A percentile compares a stretch with the other conserved stretches of the same genome.
phyloP scores from a whole-genome alignment of 2,329 filamentous ascomycete species.

The Alternaria brassicae region DNA sequence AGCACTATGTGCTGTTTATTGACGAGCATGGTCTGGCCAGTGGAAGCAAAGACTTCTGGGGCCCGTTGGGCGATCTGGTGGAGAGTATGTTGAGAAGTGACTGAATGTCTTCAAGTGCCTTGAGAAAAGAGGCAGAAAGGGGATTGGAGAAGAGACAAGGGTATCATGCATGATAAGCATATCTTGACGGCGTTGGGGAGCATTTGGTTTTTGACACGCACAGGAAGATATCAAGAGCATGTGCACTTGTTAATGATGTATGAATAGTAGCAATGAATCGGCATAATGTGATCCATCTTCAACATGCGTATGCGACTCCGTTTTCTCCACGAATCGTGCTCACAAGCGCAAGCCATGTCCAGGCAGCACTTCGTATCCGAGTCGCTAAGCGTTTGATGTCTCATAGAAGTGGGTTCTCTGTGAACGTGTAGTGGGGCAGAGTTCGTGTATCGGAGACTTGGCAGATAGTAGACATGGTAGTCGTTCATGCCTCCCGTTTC shows the following conservation, averaged over 20 bases:
- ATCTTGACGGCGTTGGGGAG: conserved; percentile 14
- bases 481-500: conserved; percentile 1
- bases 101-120: conserved; percentile 12
- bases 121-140: neutral
- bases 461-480: conserved; percentile 3
- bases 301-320: neutral
- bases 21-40: conserved; percentile 93
- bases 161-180: neutral
- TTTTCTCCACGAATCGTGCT: neutral
- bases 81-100: conserved; percentile 98
- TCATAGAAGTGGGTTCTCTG: neutral
- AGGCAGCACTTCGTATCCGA: neutral
- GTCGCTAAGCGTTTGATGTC: conserved; percentile 1
- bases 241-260: conserved; percentile 21
- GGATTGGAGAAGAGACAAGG: neutral
- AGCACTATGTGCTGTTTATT: conserved; percentile 98
- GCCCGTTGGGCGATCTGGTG: conserved; percentile 90
- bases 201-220: neutral
- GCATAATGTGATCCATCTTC: neutral
- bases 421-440: neutral
- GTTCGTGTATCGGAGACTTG: conserved; percentile 3
- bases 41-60: conserved; percentile 93
- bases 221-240: conserved; percentile 15
- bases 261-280: conserved; percentile 19
- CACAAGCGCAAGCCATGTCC: neutral